Evolutionary conservation across 2,329 filamentous ascomycete genomes (phyloP).

Genomic region (Furcasterigmium furcatum): DNA sequence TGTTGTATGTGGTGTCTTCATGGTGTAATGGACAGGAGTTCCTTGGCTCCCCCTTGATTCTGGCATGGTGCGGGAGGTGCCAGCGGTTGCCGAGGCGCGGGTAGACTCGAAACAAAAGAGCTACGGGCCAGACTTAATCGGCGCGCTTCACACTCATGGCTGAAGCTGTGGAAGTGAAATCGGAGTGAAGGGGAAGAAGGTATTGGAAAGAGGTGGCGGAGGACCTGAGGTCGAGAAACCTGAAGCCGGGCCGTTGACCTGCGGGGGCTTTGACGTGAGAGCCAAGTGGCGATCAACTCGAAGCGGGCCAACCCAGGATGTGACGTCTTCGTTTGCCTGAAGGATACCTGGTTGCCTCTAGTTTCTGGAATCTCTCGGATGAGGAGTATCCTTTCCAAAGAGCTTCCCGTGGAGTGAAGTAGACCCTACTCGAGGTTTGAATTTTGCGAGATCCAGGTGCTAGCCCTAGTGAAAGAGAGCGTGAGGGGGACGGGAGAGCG

Average conservation of each 20-base stretch:
- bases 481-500: too few species aligned
- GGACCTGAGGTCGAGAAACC: neutral
- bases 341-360: too few species aligned
- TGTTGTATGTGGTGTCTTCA: constrained; percentile 38
- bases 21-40: constrained; percentile 34
- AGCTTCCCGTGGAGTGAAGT: too few species aligned
- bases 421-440: too few species aligned
- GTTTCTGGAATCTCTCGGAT: too few species aligned
- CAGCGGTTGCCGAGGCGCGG: neutral
- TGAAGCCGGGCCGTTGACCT: neutral
- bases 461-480: too few species aligned
- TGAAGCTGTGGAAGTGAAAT: neutral
- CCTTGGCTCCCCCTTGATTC: constrained; percentile 29
- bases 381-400: too few species aligned
- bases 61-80: constrained; percentile 19
- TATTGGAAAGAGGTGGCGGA: neutral
- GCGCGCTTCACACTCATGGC: neutral
- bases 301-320: neutral
- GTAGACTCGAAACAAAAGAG: too few species aligned
- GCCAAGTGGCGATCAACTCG: neutral
- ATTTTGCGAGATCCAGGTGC: too few species aligned
- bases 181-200: neutral
- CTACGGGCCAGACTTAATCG: neutral
- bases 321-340: neutral
- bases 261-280: neutral